These are phyloP conservation scores for Rosa multiflora DNA, from an alignment of 306 rosid species.

Conservation along the genomic window DNA sequence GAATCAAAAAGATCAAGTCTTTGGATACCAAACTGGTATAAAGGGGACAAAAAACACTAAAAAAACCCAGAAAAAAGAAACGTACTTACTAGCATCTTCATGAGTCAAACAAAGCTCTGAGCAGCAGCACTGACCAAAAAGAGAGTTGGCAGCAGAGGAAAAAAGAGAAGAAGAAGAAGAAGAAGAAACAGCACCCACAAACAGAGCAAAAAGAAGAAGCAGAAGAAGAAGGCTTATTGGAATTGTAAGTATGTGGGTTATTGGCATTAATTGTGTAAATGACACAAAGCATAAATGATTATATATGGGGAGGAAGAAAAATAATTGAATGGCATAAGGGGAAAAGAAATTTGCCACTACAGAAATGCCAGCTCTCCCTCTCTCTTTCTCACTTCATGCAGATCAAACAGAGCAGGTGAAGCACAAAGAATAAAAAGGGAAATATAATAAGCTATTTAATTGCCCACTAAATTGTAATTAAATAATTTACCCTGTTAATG, in stretches of 20 bases:
- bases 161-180: slow-evolving; percentile 20
- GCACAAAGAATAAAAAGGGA: slow-evolving; percentile 5
- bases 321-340: slow-evolving; percentile 18
- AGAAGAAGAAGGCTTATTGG: slow-evolving; percentile 9
- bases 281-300: slow-evolving; percentile 43
- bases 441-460: slow-evolving; percentile 16
- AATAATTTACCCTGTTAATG: slow-evolving; percentile 11
- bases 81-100: slow-evolving; percentile 97
- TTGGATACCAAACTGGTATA: slow-evolving; percentile 19
- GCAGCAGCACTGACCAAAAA: slow-evolving; percentile 42
- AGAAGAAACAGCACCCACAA: slow-evolving; percentile 23
- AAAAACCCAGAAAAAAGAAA: slow-evolving; percentile 49
- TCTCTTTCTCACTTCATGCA: slow-evolving; percentile 11
- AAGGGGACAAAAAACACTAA: not conserved
- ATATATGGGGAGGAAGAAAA: slow-evolving; percentile 24
- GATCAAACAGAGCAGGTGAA: not conserved
- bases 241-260: slow-evolving; percentile 36
- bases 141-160: slow-evolving; percentile 31
- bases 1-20: slow-evolving; percentile 22
- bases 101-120: slow-evolving; percentile 47
- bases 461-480: slow-evolving; percentile 45
- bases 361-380: slow-evolving; percentile 52
- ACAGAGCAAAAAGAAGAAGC: not conserved
- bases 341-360: not conserved
- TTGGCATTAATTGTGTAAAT: slow-evolving; percentile 73